Percentiles rank a stretch among this genome's conserved stretches.
Conservation (phyloP, 2,329 filamentous ascomycete species). For the Hypoxylon sp. region DNA sequence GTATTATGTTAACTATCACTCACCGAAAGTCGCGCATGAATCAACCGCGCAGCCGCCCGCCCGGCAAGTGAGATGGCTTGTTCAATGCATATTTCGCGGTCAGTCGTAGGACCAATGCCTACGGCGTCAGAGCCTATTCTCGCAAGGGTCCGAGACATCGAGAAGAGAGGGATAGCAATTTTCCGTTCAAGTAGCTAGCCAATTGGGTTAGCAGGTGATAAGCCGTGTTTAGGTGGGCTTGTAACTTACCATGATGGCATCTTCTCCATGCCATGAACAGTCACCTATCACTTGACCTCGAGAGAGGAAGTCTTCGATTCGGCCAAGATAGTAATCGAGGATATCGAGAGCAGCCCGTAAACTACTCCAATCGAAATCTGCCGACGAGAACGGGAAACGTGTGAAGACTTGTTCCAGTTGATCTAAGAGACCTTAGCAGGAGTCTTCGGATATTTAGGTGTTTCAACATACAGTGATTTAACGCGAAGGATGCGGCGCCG, state of each 20-base stretch:
- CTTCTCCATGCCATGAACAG: conserved; percentile 57
- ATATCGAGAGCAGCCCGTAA: conserved; percentile 60
- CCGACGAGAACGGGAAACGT: conserved; percentile 57
- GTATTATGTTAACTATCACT: conserved; percentile 39
- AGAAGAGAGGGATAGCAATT: conserved; percentile 60
- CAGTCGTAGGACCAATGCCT: conserved; percentile 40
- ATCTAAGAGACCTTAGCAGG: conserved; percentile 45
- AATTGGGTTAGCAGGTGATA: conserved; percentile 20
- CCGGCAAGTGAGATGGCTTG: conserved; percentile 60
- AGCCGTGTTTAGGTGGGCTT: neutral
- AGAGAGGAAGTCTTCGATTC: conserved; percentile 56
- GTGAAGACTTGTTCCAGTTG: conserved; percentile 66
- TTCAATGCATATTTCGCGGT: conserved; percentile 55
- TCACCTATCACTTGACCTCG: conserved; percentile 52
- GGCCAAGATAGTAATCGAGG: conserved; percentile 60
- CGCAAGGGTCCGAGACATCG: conserved; percentile 58
- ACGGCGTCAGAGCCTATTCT: conserved; percentile 45
- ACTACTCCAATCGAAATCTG: conserved; percentile 62
- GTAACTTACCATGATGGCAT: conserved; percentile 58
- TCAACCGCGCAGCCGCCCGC: conserved; percentile 59
- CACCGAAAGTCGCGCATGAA: conserved; percentile 58
- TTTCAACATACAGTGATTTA: conserved; percentile 57
- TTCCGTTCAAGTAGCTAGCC: conserved; percentile 61
- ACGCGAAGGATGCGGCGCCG: conserved; percentile 60
- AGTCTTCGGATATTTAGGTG: neutral